A percentile compares a stretch with the other conserved stretches of the same genome.
These are phyloP conservation scores for Linnemannia exigua DNA, from an alignment of 192 early-diverging fungal genomes.

Conservation along the genomic window DNA sequence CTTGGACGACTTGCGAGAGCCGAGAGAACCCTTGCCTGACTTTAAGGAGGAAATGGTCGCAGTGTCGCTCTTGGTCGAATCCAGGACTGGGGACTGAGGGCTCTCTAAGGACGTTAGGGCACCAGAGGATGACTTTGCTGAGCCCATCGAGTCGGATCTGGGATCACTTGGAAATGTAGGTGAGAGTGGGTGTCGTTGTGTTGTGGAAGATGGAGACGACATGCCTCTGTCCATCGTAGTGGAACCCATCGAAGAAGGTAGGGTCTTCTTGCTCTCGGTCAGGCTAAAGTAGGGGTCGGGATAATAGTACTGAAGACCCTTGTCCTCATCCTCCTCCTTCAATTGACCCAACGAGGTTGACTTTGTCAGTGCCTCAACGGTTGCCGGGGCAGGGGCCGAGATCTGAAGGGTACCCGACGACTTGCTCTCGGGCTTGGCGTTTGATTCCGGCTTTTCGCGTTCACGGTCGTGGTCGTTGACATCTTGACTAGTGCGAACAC, in stretches of 20 bases:
- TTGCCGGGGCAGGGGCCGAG: neutral
- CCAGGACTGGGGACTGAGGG: neutral
- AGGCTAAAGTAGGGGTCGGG: constrained; percentile 34
- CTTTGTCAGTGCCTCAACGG: constrained; percentile 28
- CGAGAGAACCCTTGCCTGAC: neutral
- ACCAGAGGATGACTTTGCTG: neutral
- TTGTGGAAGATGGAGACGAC: neutral
- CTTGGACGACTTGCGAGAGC: constrained; percentile 19
- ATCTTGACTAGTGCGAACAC: constrained; percentile 24
- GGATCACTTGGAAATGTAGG: constrained; percentile 1
- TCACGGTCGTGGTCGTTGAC: constrained; percentile 24
- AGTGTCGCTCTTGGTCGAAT: neutral
- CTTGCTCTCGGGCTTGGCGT: constrained; percentile 4
- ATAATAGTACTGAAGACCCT: constrained; percentile 41
- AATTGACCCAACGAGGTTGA: constrained; percentile 10
- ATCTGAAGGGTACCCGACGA: neutral
- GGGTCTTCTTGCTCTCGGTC: constrained; percentile 20
- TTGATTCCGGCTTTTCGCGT: neutral
- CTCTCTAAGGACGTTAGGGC: neutral
- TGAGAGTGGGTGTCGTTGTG: constrained; percentile 19
- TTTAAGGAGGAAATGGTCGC: neutral
- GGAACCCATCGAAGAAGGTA: neutral
- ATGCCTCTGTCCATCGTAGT: neutral
- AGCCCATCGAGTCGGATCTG: neutral
- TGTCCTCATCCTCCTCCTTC: constrained; percentile 24